Evolutionary conservation across 78 protist genomes (phyloP).

Genomic region (Dictyostelium brefeldianum): DNA sequence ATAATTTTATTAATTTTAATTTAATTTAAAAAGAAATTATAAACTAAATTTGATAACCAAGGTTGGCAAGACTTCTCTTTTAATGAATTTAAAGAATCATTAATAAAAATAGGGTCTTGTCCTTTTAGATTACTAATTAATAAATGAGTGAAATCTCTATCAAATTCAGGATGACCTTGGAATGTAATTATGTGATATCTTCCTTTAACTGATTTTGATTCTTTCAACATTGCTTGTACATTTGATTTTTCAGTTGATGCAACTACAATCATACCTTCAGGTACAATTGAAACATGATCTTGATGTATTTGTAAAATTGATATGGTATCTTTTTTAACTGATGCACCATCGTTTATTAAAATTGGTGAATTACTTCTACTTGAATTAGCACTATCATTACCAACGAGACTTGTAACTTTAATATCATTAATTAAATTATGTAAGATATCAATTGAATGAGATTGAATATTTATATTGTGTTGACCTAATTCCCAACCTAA

Average conservation of each 20-base stretch:
- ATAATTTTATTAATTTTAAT: neutral
- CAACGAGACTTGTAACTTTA: neutral
- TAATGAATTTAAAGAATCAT: neutral
- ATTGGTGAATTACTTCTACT: constrained; percentile 11
- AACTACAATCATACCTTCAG: constrained; percentile 1
- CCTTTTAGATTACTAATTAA: constrained; percentile 15
- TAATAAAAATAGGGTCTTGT: neutral
- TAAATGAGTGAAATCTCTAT: neutral
- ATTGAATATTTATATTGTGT: neutral
- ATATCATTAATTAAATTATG: neutral
- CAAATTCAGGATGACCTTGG: constrained; percentile 71
- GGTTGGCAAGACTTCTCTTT: neutral
- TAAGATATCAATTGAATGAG: neutral
- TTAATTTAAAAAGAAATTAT: constrained; percentile 10
- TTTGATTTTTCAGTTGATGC: neutral
- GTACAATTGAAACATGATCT: constrained; percentile 41
- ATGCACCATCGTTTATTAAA: constrained; percentile 18
- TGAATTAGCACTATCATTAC: constrained; percentile 8
- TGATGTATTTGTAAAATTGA: constrained; percentile 54
- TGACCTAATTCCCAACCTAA: constrained; percentile 76
- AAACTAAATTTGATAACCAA: constrained; percentile 10
- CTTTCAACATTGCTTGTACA: constrained; percentile 45
- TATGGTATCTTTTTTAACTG: neutral
- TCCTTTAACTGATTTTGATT: neutral
- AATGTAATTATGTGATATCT: constrained; percentile 17